These are phyloP conservation scores for Astrocystis sublimbata DNA, from an alignment of 495 filamentous ascomycete genomes.

Conservation along the genomic window DNA sequence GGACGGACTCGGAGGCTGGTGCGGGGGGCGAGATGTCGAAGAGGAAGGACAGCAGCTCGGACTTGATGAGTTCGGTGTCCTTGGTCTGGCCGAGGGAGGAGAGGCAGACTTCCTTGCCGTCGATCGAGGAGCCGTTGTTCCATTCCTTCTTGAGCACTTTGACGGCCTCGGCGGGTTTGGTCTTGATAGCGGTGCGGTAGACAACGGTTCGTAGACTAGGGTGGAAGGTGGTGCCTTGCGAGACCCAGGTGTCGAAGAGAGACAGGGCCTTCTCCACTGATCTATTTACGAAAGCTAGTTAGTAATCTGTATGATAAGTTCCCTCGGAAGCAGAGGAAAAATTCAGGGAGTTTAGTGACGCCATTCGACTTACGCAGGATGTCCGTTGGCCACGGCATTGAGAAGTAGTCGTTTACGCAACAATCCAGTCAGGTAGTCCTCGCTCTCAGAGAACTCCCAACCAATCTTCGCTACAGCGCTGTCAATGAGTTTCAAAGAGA, in stretches of 20 bases:
- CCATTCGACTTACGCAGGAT: conserved; percentile 60
- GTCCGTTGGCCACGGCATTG: conserved; percentile 70
- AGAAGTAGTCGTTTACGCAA: conserved; percentile 77
- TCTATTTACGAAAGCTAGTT: conserved; percentile 40
- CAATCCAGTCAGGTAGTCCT: conserved; percentile 80
- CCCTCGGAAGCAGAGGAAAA: neutral
- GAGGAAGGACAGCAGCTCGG: conserved; percentile 78
- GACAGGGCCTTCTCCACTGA: conserved; percentile 67
- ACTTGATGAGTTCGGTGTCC: conserved; percentile 63
- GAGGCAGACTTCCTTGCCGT: conserved; percentile 85
- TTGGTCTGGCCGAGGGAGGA: conserved; percentile 73
- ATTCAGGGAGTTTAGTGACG: no score
- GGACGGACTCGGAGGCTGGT: conserved; percentile 41
- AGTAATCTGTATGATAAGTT: neutral
- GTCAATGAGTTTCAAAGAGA: conserved; percentile 68
- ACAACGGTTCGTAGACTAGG: conserved; percentile 77
- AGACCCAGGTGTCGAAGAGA: conserved; percentile 73
- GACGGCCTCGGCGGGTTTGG: conserved; percentile 65
- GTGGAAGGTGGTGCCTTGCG: conserved; percentile 67
- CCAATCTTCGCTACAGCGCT: conserved; percentile 75
- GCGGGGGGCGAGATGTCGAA: conserved; percentile 67
- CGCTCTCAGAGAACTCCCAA: conserved; percentile 74
- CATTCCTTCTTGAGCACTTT: conserved; percentile 77
- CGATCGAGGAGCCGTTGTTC: conserved; percentile 74
- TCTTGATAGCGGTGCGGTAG: conserved; percentile 76